Evolutionary conservation across 441 rosid species (phyloP), one percentile per base, ranked within the genome.

Genomic region (Brassica balearica): DNA sequence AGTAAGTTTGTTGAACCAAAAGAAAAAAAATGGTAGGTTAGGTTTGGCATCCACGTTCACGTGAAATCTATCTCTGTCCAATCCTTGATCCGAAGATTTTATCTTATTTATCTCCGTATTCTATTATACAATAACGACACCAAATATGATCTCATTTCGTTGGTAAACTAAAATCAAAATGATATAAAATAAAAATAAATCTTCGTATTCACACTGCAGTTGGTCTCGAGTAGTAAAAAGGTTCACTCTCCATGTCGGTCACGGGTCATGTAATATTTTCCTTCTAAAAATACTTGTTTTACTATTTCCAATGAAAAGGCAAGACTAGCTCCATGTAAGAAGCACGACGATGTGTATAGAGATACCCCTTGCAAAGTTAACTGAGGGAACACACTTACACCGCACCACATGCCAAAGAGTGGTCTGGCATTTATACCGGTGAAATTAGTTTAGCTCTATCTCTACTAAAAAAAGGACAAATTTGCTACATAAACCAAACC

Each of bases 21-120:
- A 63, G 19, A 60, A 14, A 5, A 63, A 29, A 14, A 29, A 64
- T 14, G 23, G 23, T n/a, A 14, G 46, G 68, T 64, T 64, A 29
- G 68, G 68, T 15, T 64, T 32, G 68, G 68, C 68, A 32, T 63
- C 68, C 68, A 63, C 68, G 68, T 63, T 62, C 19, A 63, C 43
- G 6, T 34, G 46, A 64, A 32, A 25, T 25, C 17, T 60, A 32
- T 15, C 65, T 61, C 15, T 61, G 34, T 61, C 65, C 65, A 61
- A 20, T 60, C 43, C 66, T n/a, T 29, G 67, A 9, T 12, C 43
- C 17, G 43, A 29, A 63, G 11, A 63, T 51, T 63, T 63, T 22
- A 60, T 60, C 32, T 5, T 60, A 23, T 60, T 8, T 63, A 29
- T 29, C 22, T 63, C 67, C 20, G 2, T 29, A 62, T 62, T 62